phyloP scores from a whole-genome alignment of 75 land plant genomes.

The Cunninghamia lanceolata region DNA sequence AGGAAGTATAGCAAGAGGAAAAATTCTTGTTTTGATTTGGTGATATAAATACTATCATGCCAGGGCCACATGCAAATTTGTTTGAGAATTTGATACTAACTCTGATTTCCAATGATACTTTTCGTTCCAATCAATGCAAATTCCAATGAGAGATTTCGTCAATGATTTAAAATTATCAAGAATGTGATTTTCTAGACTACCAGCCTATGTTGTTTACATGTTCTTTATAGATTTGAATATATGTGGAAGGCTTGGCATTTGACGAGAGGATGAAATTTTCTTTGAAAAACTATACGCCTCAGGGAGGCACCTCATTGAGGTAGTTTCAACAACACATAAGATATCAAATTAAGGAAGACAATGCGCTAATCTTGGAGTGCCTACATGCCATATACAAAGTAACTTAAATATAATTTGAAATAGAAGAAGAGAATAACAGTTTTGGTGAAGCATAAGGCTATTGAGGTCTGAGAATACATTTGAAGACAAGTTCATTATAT shows the following conservation, averaged over 20 bases:
- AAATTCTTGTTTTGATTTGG: constrained; percentile 66
- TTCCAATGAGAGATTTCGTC: constrained; percentile 1
- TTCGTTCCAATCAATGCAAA: constrained; percentile 36
- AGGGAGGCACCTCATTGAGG: too few relatives aligned
- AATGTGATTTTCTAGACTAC: not conserved
- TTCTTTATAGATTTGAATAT: not conserved
- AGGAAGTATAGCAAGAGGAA: constrained; percentile 35
- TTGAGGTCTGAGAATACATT: too few relatives aligned
- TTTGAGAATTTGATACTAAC: constrained; percentile 33
- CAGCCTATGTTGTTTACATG: not conserved
- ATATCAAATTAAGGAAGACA: too few relatives aligned
- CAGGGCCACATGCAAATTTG: constrained; percentile 57
- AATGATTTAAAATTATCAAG: not conserved
- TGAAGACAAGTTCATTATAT: too few relatives aligned
- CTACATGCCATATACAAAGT: too few relatives aligned
- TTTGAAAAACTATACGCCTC: not conserved
- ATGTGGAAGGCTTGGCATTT: not conserved
- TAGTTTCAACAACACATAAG: too few relatives aligned
- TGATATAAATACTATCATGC: constrained; percentile 53
- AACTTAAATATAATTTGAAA: too few relatives aligned
- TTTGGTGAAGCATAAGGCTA: too few relatives aligned
- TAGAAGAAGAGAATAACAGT: too few relatives aligned
- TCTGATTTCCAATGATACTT: constrained; percentile 31
- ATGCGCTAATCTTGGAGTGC: too few relatives aligned
- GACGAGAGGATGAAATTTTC: not conserved